Conservation (phyloP, 129 eudicot species). For the Erigeron canadensis region DNA sequence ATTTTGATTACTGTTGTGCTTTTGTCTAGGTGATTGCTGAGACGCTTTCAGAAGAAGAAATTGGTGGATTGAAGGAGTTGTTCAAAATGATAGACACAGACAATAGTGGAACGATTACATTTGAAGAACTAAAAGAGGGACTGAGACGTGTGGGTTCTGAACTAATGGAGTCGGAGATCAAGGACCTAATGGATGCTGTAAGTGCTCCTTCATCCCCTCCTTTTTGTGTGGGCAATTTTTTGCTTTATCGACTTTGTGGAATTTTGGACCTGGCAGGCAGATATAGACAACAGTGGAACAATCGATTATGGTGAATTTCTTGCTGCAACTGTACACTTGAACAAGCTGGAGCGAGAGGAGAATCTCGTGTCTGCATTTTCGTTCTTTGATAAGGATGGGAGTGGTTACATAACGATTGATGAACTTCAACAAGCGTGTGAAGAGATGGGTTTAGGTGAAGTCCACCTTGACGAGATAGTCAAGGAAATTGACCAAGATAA, state of each 20-base stretch:
- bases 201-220: constrained; percentile 11
- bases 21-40: constrained; percentile 82
- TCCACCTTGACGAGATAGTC: constrained; percentile 80
- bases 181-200: constrained; percentile 93
- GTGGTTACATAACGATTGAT: constrained; percentile 93
- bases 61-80: constrained; percentile 88
- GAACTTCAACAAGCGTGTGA: constrained; percentile 96
- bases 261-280: constrained; percentile 55
- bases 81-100: constrained; percentile 90
- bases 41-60: constrained; percentile 92
- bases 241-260: neutral
- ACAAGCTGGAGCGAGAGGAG: constrained; percentile 94
- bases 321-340: constrained; percentile 93
- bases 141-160: constrained; percentile 79
- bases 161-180: constrained; percentile 88
- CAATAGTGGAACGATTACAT: constrained; percentile 82
- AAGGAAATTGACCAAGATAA: constrained; percentile 91
- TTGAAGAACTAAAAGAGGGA: constrained; percentile 88
- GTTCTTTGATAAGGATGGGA: constrained; percentile 89
- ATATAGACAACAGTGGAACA: constrained; percentile 88
- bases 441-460: constrained; percentile 87
- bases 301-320: constrained; percentile 94
- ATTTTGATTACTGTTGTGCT: neutral
- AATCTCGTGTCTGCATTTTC: constrained; percentile 88
- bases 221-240: neutral